Base-by-base conservation (phyloP, 2,329 filamentous ascomycete genomes). In the Neonectria magnoliae region DNA sequence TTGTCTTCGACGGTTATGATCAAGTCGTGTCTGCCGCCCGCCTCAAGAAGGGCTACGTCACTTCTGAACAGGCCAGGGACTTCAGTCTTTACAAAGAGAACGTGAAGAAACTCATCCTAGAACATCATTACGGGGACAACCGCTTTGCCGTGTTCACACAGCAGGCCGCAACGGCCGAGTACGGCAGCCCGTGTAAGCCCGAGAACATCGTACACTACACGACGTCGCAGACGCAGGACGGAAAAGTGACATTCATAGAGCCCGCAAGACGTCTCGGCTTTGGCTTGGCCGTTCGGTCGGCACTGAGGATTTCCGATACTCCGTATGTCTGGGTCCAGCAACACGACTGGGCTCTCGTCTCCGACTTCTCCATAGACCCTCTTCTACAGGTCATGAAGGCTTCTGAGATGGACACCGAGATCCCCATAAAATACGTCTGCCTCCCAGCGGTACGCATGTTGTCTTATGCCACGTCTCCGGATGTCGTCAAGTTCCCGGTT, bases 271-370 rank as follows among this genome's bases (percentile, higher is more conserved):
- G 85, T 0, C 71, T 88, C 2, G 85, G 85, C 0, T 88, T 88
- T 52, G 85, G 84, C 0, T 76, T 88, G 1, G 85, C 82, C 1
- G 84, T 88, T 20, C 83, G 85, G 13, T 83, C 84, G 0, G 85
- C 85, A 0, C 72, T 88, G 50, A 78, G 85, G 3, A 57, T 80
- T 5, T 78, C 81, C 0, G 66, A 74, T 13, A 87, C 85, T 1
- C 82, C 83, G 0, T 85, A 85, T 50, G 84, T 87, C 16, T 88
- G 85, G 85, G 75, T 88, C 0, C 85, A 87, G 65, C 85, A 88
- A 74, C 85, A 88, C 69, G 85, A 88, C 73, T 88, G 85, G 85
- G 77, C 80, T 6, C 74, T 88, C 0, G 76, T 81, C 16, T 74
- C 79, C 2, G 75, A 81, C 51, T 77, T 88, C 4, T 85, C 85